Base-by-base conservation (phyloP, 106 monocot genomes). In the Dendrobium nobile region DNA sequence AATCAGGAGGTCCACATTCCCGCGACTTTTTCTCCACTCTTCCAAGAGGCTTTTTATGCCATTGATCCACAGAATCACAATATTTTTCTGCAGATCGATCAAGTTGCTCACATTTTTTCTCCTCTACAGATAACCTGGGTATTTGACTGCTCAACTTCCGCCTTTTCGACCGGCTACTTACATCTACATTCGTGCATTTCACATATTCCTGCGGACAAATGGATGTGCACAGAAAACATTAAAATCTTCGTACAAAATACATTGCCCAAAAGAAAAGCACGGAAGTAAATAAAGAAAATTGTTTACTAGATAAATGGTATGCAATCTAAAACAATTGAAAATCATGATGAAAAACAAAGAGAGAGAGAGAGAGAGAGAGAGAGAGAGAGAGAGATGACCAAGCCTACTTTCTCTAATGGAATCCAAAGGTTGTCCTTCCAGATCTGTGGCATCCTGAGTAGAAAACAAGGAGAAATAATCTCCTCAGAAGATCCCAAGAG, bases 171-270 rank as follows among this genome's bases (percentile, higher is more conserved):
- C 2, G 8, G 20, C 17, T 67, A 7, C 41, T 48, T 19, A n/a
- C 27, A 54, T 55, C 40, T 26, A 75, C 26, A 79, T 74, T 13
- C 37, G 27, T 26, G 61, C 31, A 47, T 79, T 79, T 64, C 42
- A 58, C 24, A 55, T 47, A 61, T 16, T 80, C 80, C 86, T 86
- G 75, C 76, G 61, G n/a, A 26, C 37, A 61, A 58, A 47, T 45
- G 17, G 6, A 42, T 11, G 5, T 19, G n/a, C 26, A 31, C 11
- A 56, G 9, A 3, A 28, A 58, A 77, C 26, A 45, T 61, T 41
- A 72, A n/a, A 78, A 27, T 0, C 18, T 26, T n/a, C 40, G 6
- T 56, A 41, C 26, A 42, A 65, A 26, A 61, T 61, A 61, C n/a
- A 20, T 22, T 61, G 19, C 61, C 51, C n/a, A 5, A 22, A 51